Base-by-base conservation (phyloP, 1,139 yeast species). In the Geotrichum reessii region DNA sequence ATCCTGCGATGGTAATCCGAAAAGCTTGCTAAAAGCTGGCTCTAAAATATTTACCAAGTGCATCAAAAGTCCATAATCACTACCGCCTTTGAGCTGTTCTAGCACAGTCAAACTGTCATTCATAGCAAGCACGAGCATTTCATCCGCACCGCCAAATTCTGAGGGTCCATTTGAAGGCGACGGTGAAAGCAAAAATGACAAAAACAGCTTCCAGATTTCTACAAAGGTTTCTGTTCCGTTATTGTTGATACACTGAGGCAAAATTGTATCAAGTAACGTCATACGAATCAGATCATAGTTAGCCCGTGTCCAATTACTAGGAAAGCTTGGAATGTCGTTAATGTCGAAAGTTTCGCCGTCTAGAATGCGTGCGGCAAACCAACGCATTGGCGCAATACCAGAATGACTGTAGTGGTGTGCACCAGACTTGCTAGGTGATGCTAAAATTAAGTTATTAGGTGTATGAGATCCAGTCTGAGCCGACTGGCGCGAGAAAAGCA, bases 31-130 rank as follows among this genome's bases (percentile, higher is more conserved):
- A 37, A 37, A 37, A 12, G 42, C 6, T 14, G 42, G 42, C n/a
- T 37, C 42, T 14, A 37, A 14, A 19, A 37, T n/a, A 37, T 14
- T 37, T 14, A 37, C 42, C 6, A 37, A 21, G 31, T 27, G 31
- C 24, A 24, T 11, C n/a, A 21, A 22, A 21, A 25, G 19, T 4
- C 31, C 28, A 24, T 28, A 17, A 12, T 47, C 50, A 47, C 31
- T 47, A 5, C 50, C 28, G 11, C 50, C 47, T 14, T 21, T 52
- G 50, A 12, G 47, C 50, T n/a, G 50, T 17, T 27, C 55, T 12
- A 52, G 28, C n/a, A 52, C 50, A 28, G 47, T 52, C 21, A 46
- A 52, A 47, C 46, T 52, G 33, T 52, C 55, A 14, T 47, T 37
- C 6, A 37, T 12, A 14, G 42, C 42, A 37, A 37, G 19, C 17